phyloP scores from a whole-genome alignment of 768 basidiomycete genomes.

The Kwoniella sp. region DNA sequence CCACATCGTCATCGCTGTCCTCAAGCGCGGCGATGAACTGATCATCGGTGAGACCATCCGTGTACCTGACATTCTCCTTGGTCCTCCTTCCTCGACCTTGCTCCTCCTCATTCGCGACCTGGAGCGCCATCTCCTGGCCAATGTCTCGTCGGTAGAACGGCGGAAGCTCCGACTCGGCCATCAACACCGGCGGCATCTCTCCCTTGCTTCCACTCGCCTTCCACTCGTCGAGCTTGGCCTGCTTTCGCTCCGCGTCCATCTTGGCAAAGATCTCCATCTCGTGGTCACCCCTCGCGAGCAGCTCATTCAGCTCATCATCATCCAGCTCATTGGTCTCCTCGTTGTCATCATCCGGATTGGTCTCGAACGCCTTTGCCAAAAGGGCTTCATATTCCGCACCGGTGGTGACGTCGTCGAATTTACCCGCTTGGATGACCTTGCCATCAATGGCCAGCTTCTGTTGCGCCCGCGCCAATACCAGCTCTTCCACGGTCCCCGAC shows the following conservation, averaged over 20 bases:
- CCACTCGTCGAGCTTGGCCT: slow-evolving; percentile 64
- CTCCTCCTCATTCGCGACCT: slow-evolving; percentile 53
- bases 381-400: slow-evolving; percentile 97
- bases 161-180: slow-evolving; percentile 84
- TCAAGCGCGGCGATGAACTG: slow-evolving; percentile 67
- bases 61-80: slow-evolving; percentile 81
- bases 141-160: slow-evolving; percentile 72
- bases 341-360: slow-evolving; percentile 49
- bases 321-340: slow-evolving; percentile 51
- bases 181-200: slow-evolving; percentile 69
- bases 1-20: slow-evolving; percentile 49
- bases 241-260: slow-evolving; percentile 77
- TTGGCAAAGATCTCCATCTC: slow-evolving; percentile 72
- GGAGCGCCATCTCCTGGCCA: slow-evolving; percentile 54
- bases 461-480: slow-evolving; percentile 89
- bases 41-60: slow-evolving; percentile 88
- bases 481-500: slow-evolving; percentile 96
- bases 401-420: slow-evolving; percentile 97
- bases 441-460: slow-evolving; percentile 98
- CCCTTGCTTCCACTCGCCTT: slow-evolving; percentile 64
- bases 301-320: slow-evolving; percentile 74
- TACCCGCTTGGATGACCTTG: slow-evolving; percentile 98
- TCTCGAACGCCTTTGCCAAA: slow-evolving; percentile 64
- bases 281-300: slow-evolving; percentile 78
- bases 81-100: slow-evolving; percentile 82